Evolutionary conservation across 2,329 filamentous ascomycete genomes (phyloP).

Genomic region (Aspergillus sp.): DNA sequence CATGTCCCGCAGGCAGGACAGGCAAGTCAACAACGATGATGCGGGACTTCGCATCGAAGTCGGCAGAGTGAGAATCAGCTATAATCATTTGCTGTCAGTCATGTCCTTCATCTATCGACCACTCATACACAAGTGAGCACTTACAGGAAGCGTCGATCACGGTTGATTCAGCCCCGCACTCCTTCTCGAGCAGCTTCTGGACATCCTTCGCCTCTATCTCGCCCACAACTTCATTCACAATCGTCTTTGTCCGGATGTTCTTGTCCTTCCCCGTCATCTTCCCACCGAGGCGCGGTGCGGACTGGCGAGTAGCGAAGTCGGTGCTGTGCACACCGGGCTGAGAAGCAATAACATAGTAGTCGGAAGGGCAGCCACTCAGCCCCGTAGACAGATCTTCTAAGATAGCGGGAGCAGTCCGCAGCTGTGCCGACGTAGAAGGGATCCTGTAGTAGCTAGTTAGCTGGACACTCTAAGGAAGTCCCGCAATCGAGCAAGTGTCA

Average conservation of each 20-base stretch:
- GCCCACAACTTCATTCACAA: constrained; percentile 57
- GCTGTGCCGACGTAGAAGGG: constrained; percentile 41
- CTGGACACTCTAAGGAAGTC: constrained; percentile 15
- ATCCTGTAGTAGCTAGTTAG: constrained; percentile 38
- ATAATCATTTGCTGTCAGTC: constrained; percentile 27
- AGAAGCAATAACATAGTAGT: constrained; percentile 74
- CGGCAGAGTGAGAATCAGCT: constrained; percentile 45
- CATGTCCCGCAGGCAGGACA: constrained; percentile 38
- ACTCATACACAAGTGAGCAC: constrained; percentile 20
- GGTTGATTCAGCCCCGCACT: constrained; percentile 50
- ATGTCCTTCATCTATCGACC: not conserved
- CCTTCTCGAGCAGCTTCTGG: constrained; percentile 44
- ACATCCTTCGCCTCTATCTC: constrained; percentile 49
- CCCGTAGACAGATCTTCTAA: constrained; percentile 45
- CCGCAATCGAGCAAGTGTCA: constrained; percentile 11
- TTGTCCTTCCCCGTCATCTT: constrained; percentile 52
- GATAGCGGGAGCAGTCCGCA: constrained; percentile 49
- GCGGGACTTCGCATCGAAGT: constrained; percentile 42
- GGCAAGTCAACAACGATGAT: constrained; percentile 51
- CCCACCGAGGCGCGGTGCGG: constrained; percentile 57
- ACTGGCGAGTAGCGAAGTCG: constrained; percentile 62
- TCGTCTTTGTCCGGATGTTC: constrained; percentile 56
- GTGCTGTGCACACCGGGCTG: constrained; percentile 72
- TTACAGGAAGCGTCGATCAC: constrained; percentile 48
- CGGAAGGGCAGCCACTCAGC: constrained; percentile 69